These are phyloP conservation scores for Peltaster fructicola DNA, from an alignment of 2,329 filamentous ascomycete species.

Conservation along the genomic window DNA sequence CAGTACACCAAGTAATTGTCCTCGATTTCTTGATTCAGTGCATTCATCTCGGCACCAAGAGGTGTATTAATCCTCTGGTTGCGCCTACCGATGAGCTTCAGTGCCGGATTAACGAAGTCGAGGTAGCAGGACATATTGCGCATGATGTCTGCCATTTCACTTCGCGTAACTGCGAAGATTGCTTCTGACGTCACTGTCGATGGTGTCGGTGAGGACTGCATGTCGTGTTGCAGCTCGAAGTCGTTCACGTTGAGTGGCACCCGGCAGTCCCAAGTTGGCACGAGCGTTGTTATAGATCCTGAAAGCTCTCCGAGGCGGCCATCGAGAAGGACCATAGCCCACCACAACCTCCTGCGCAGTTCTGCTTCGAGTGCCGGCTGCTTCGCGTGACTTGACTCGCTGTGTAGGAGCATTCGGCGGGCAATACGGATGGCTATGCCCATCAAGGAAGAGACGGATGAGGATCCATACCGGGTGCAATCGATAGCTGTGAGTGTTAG, in stretches of 20 bases:
- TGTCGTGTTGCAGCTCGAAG: slow-evolving; percentile 22
- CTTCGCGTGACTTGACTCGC: no score
- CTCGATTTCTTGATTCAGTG: slow-evolving; percentile 23
- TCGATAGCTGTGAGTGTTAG: no score
- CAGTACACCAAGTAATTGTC: slow-evolving; percentile 28
- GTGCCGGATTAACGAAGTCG: slow-evolving; percentile 27
- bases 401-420: no score
- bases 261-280: slow-evolving; percentile 28
- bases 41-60: background rate
- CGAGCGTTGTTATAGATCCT: slow-evolving; percentile 18
- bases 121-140: slow-evolving; percentile 25
- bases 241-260: slow-evolving; percentile 27
- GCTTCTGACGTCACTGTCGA: slow-evolving; percentile 22
- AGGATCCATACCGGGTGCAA: no score
- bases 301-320: slow-evolving; percentile 50
- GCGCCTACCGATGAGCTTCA: slow-evolving; percentile 19
- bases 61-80: slow-evolving; percentile 1
- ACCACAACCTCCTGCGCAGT: no score
- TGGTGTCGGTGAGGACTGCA: slow-evolving; percentile 18
- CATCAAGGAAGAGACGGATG: no score
- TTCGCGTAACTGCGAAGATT: slow-evolving; percentile 26
- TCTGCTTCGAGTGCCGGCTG: no score
- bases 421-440: no score
- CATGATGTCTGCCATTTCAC: slow-evolving; percentile 25
- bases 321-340: slow-evolving; percentile 53